A percentile compares a stretch with the other conserved stretches of the same genome.
These are phyloP conservation scores for Colletotrichum sp. DNA, from an alignment of 2,329 filamentous ascomycete genomes.

Conservation along the genomic window DNA sequence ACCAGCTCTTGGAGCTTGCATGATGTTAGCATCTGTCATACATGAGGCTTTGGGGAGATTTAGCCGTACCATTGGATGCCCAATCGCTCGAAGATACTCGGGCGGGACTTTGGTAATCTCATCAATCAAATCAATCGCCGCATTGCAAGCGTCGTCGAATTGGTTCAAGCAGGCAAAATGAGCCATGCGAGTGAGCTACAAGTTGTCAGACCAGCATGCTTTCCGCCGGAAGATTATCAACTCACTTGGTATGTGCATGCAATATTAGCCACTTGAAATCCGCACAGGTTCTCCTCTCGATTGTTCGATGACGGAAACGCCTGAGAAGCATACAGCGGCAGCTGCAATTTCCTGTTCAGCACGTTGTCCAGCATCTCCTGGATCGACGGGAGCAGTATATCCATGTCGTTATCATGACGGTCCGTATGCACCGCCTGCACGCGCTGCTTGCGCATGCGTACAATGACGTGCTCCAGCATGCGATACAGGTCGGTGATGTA, in stretches of 20 bases:
- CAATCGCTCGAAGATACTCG: conserved; percentile 20
- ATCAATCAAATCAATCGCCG: conserved; percentile 14
- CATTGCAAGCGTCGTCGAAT: conserved; percentile 19
- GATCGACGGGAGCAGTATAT: conserved; percentile 11
- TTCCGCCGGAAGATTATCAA: no score
- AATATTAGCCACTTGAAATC: conserved; percentile 41
- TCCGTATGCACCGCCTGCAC: conserved; percentile 13
- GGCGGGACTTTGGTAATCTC: conserved; percentile 18
- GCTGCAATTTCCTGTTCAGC: not conserved
- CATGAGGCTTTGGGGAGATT: no score
- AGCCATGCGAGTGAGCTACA: conserved; percentile 18
- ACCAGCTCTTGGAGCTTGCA: conserved; percentile 21
- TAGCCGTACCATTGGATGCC: conserved; percentile 17
- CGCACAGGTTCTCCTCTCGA: conserved; percentile 31
- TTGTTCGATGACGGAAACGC: conserved; percentile 9
- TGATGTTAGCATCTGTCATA: not conserved
- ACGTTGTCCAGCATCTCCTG: conserved; percentile 12
- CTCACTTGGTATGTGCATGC: conserved; percentile 33
- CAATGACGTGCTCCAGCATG: conserved; percentile 55
- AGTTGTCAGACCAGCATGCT: not conserved
- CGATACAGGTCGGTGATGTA: conserved; percentile 62
- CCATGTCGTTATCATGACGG: not conserved
- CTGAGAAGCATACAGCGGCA: conserved; percentile 1
- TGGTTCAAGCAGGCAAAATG: conserved; percentile 20
- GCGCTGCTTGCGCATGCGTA: conserved; percentile 19